Base-by-base conservation (phyloP, 352 stramenopile genomes). In the Phytophthora kernoviae region DNA sequence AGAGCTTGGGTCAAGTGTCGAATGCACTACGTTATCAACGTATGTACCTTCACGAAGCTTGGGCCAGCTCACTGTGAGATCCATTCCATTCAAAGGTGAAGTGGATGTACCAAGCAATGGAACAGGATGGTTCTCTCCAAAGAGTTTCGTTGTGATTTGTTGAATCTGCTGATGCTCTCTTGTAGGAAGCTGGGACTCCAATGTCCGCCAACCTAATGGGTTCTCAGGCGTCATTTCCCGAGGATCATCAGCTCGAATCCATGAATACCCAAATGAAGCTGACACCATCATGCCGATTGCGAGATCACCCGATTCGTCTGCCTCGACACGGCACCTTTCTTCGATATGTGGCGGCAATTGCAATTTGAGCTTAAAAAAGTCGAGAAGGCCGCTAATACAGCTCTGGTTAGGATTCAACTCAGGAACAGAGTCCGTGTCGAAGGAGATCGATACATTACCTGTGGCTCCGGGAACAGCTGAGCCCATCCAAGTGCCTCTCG, bases 351-450 rank as follows among this genome's bases (percentile, higher is more conserved):
- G 69, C 7, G 78, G 72, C 11, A 93, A 56, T 48, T 90, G 81
- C 34, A 94, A 58, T 46, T 94, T 94, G n/a, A 78, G 53, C 50
- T 88, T 86, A 59, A 94, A 94, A 53, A 93, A 91, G n/a, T 93
- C 81, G 1, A 94, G 42, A 27, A 94, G 47, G 0, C 86, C 84
- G 21, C 79, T 92, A 50, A 94, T 87, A 21, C 79, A 90, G 41
- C 78, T 90, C 56, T 94, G 86, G 39, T 88, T 87, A 18, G 75
- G 69, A 39, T 82, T 88, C 12, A 92, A 49, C 45, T 94, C 83
- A 0, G 81, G 78, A 8, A 89, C 79, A 5, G 70, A 81, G 42
- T 91, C 81, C 0, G 86, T 94, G 8, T 94, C 86, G 55, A 94
- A 93, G 5, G 69, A 68, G 27, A 93, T 79, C 11, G 83, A 87